Evolutionary conservation across 805 yeast genomes (phyloP).

Genomic region (Yamadazyma olivae): DNA sequence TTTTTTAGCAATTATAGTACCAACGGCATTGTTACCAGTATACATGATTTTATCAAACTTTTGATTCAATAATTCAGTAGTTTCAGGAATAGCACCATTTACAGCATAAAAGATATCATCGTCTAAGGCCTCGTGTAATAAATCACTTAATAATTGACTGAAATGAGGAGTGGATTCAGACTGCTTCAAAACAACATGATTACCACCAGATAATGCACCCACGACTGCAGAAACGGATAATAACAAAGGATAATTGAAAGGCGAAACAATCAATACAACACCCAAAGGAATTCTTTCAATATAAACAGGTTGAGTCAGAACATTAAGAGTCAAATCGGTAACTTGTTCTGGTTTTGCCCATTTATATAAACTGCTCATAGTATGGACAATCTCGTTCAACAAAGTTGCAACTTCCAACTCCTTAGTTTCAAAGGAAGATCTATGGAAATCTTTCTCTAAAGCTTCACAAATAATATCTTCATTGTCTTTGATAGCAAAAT

Average conservation of each 20-base stretch:
- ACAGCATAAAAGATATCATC: conserved; percentile 59
- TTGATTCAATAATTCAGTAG: conserved; percentile 54
- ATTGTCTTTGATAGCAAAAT: conserved; percentile 60
- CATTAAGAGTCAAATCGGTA: conserved; percentile 31
- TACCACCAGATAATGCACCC: conserved; percentile 86
- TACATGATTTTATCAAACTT: conserved; percentile 80
- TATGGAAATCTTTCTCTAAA: conserved; percentile 62
- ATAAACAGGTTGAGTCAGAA: conserved; percentile 27
- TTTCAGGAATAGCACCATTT: conserved; percentile 68
- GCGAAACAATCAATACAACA: conserved; percentile 66
- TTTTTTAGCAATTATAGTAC: conserved; percentile 68
- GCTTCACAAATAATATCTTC: conserved; percentile 55
- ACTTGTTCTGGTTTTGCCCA: conserved; percentile 58
- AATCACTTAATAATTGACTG: conserved; percentile 50
- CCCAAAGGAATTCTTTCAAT: conserved; percentile 51
- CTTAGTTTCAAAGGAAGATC: conserved; percentile 60
- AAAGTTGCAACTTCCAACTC: conserved; percentile 53
- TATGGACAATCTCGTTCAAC: conserved; percentile 53
- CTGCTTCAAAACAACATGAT: conserved; percentile 73
- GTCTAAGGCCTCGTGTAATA: conserved; percentile 54
- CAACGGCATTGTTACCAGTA: conserved; percentile 80
- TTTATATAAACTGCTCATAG: conserved; percentile 55
- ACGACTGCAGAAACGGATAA: conserved; percentile 64
- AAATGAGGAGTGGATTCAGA: conserved; percentile 69
- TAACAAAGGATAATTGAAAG: conserved; percentile 77